These are phyloP conservation scores for Colletotrichum lentis DNA, from an alignment of 2,329 filamentous ascomycete species.

Conservation along the genomic window DNA sequence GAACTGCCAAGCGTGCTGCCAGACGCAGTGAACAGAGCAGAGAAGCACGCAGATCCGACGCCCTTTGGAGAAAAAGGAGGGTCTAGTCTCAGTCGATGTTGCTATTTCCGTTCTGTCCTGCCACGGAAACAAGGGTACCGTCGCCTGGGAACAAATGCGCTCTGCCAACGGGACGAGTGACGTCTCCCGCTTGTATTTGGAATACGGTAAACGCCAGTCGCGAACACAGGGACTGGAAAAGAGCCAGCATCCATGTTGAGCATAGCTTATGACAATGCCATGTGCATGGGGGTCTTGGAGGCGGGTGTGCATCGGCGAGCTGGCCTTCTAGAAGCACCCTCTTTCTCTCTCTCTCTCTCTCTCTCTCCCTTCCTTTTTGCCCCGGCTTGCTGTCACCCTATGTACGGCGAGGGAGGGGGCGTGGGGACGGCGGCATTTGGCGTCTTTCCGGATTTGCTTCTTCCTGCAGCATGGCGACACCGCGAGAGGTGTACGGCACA, in stretches of 20 bases:
- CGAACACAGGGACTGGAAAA: too few relatives aligned
- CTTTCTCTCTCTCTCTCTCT: not conserved
- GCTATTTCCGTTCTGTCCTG: not conserved
- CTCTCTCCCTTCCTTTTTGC: not conserved
- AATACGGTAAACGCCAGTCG: not conserved
- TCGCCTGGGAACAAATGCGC: not conserved
- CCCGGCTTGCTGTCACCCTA: too few relatives aligned
- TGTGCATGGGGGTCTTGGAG: constrained; percentile 29
- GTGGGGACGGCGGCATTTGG: not conserved
- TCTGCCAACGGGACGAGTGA: not conserved
- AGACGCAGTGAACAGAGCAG: not conserved
- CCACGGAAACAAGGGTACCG: not conserved
- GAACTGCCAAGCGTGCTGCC: not conserved
- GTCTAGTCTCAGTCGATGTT: not conserved
- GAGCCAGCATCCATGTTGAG: constrained; percentile 11
- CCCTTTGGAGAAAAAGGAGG: not conserved
- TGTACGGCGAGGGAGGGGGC: not conserved
- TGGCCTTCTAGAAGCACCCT: constrained; percentile 18
- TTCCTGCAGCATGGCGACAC: constrained; percentile 16
- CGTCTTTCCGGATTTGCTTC: constrained; percentile 32
- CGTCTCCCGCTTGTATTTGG: not conserved
- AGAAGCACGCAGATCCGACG: not conserved
- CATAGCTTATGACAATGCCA: constrained; percentile 24
- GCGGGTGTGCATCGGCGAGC: constrained; percentile 18
- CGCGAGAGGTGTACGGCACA: constrained; percentile 13